A percentile compares a stretch with the other conserved stretches of the same genome.
phyloP scores from a whole-genome alignment of 2,329 filamentous ascomycete species.

The Claviceps sorghi region DNA sequence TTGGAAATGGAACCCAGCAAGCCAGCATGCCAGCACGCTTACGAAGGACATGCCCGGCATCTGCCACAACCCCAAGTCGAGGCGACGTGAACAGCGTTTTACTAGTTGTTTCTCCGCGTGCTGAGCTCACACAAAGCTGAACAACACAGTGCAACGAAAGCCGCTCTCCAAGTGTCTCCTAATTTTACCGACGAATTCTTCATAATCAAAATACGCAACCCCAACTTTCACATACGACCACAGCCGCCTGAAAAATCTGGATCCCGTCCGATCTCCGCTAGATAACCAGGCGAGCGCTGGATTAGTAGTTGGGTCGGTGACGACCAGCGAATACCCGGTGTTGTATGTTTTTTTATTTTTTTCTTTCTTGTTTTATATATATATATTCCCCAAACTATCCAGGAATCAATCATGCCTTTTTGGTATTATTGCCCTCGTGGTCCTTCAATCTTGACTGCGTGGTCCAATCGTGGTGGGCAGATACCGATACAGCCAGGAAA shows the following conservation, averaged over 20 bases:
- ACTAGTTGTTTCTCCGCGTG: too few relatives aligned
- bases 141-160: background rate
- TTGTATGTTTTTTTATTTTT: conserved; percentile 2
- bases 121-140: too few relatives aligned
- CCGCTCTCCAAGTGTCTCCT: background rate
- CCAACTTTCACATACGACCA: background rate
- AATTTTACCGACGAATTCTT: background rate
- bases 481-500: background rate
- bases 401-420: too few relatives aligned
- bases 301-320: conserved; percentile 5
- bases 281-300: conserved; percentile 2
- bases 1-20: too few relatives aligned
- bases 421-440: too few relatives aligned
- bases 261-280: conserved; percentile 2
- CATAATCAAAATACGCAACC: background rate
- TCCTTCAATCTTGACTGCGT: too few relatives aligned
- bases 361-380: too few relatives aligned
- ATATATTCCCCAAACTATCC: too few relatives aligned
- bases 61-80: too few relatives aligned
- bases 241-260: background rate
- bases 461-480: background rate
- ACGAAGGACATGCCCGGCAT: too few relatives aligned
- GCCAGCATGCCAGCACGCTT: too few relatives aligned
- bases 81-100: too few relatives aligned
- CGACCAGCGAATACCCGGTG: conserved; percentile 5